Conservation (phyloP, 2,329 filamentous ascomycete species). For the Curvularia eragrostidis region DNA sequence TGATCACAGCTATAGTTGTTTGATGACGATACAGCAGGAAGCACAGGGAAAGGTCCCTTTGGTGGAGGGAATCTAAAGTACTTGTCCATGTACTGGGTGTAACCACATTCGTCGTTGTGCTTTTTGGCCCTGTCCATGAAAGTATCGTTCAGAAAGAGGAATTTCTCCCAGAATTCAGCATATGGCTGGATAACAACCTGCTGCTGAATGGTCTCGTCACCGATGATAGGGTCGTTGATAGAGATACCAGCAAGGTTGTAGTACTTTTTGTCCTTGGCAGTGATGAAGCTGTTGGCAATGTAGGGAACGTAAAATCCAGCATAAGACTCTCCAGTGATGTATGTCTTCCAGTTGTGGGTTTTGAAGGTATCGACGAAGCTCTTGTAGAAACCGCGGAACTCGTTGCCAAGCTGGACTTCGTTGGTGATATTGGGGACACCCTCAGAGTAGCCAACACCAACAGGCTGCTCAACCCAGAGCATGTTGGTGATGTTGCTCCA, state of each 20-base stretch:
- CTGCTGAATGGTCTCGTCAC: conserved; percentile 51
- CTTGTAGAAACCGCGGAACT: conserved; percentile 61
- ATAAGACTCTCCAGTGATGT: conserved; percentile 63
- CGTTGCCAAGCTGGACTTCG: conserved; percentile 55
- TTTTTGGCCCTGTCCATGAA: conserved; percentile 48
- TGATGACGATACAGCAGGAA: conserved; percentile 27
- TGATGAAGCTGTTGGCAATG: conserved; percentile 62
- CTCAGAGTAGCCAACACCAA: conserved; percentile 55
- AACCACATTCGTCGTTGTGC: conserved; percentile 39
- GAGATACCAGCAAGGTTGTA: conserved; percentile 60
- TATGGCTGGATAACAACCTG: conserved; percentile 46
- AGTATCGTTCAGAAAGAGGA: conserved; percentile 54
- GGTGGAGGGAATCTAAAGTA: conserved; percentile 53
- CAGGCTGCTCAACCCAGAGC: conserved; percentile 58
- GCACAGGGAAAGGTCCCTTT: conserved; percentile 41
- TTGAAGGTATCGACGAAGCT: conserved; percentile 64
- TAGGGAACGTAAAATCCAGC: conserved; percentile 65
- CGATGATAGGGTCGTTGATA: conserved; percentile 58
- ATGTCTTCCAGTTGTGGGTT: conserved; percentile 61
- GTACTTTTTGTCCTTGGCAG: conserved; percentile 58
- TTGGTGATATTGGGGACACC: conserved; percentile 55
- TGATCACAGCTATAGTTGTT: conserved; percentile 47
- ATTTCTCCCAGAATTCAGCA: conserved; percentile 50
- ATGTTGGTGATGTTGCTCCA: conserved; percentile 62
- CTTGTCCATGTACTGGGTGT: conserved; percentile 28